These are phyloP conservation scores for Amphibolis antarctica DNA, from an alignment of 106 monocot genomes.

Conservation along the genomic window DNA sequence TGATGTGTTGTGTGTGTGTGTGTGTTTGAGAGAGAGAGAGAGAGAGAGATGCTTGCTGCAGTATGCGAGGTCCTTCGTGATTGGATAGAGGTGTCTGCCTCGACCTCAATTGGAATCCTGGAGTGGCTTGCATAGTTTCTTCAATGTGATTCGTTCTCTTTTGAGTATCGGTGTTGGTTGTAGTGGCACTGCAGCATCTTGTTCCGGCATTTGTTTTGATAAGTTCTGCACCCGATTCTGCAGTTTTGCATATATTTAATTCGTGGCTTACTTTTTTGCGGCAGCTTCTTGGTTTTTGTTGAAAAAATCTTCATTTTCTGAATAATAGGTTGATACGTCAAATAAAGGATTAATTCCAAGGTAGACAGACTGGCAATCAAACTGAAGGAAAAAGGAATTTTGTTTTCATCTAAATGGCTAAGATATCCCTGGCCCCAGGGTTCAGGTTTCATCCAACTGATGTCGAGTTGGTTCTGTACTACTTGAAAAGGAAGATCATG, in stretches of 20 bases:
- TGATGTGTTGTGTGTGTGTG: too few relatives aligned
- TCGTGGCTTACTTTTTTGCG: neutral
- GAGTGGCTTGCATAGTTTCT: conserved; percentile 24
- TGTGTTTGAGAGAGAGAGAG: too few relatives aligned
- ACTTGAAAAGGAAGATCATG: conserved; percentile 49
- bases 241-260: neutral
- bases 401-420: conserved; percentile 15
- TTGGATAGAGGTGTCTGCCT: conserved; percentile 25
- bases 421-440: conserved; percentile 33
- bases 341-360: neutral
- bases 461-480: conserved; percentile 48
- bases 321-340: too few relatives aligned
- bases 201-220: conserved; percentile 32
- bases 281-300: too few relatives aligned
- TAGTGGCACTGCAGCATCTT: conserved; percentile 14
- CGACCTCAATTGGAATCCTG: conserved; percentile 29
- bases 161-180: conserved; percentile 21
- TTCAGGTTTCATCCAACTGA: conserved; percentile 71
- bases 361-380: neutral
- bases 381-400: neutral
- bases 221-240: neutral
- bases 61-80: neutral
- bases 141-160: conserved; percentile 29
- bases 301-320: too few relatives aligned
- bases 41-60: too few relatives aligned